A percentile compares a stretch with the other conserved stretches of the same genome.
phyloP scores from a whole-genome alignment of 2,329 filamentous ascomycete genomes.

The Aureobasidium subglaciale region DNA sequence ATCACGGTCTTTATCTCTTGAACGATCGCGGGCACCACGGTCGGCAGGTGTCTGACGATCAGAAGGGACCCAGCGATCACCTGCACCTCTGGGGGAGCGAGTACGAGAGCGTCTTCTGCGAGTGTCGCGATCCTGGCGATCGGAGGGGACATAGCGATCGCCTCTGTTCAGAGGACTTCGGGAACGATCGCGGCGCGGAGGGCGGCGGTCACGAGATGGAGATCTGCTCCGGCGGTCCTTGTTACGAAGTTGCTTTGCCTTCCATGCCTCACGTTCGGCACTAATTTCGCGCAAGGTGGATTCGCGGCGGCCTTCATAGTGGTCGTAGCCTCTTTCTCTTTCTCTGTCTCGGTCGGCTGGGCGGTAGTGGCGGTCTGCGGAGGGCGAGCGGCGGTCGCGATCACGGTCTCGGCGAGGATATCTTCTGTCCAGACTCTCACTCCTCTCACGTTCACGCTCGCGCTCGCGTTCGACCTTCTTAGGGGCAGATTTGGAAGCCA shows the following conservation, averaged over 20 bases:
- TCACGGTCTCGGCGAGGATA: slow-evolving; percentile 13
- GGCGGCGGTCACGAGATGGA: slow-evolving; percentile 16
- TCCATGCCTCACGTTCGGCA: slow-evolving; percentile 28
- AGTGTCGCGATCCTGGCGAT: slow-evolving; percentile 36
- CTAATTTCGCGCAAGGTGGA: slow-evolving; percentile 27
- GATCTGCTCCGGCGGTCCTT: slow-evolving; percentile 10
- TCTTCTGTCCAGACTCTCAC: slow-evolving; percentile 19
- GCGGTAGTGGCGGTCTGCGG: slow-evolving; percentile 14
- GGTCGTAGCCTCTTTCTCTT: slow-evolving; percentile 11
- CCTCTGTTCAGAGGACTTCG: neutral
- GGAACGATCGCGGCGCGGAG: slow-evolving; percentile 20
- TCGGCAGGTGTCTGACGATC: slow-evolving; percentile 12
- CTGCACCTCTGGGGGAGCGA: slow-evolving; percentile 10
- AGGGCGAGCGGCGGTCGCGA: neutral
- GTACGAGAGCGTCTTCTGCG: slow-evolving; percentile 18
- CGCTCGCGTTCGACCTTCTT: slow-evolving; percentile 27
- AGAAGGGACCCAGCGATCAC: slow-evolving; percentile 16
- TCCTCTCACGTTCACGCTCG: slow-evolving; percentile 37
- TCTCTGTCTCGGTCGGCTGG: slow-evolving; percentile 13
- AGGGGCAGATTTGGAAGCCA: slow-evolving; percentile 42
- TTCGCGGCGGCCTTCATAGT: slow-evolving; percentile 17
- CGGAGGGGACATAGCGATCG: slow-evolving; percentile 18
- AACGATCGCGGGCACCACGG: slow-evolving; percentile 12
- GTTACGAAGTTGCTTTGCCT: slow-evolving; percentile 22
- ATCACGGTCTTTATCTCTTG: slow-evolving; percentile 18